Evolutionary conservation across 164 flowering plant genomes (phyloP), one percentile per base, ranked within the genome.

Genomic region (Platanus orientalis): DNA sequence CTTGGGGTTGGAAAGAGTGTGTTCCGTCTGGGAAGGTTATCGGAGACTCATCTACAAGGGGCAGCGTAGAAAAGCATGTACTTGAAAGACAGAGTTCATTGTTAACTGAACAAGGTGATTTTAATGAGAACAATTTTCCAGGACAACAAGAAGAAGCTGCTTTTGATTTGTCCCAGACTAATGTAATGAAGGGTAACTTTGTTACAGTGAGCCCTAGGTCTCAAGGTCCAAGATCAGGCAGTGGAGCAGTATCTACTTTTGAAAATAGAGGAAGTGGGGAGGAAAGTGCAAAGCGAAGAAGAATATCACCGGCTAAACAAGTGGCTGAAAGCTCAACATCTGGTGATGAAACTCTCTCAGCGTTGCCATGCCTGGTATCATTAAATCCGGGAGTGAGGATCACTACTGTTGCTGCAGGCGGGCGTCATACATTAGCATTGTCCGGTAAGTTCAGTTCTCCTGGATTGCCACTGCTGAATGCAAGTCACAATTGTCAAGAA

Each of bases 1-100:
- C 97, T 4, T 95, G 99, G 99, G 99, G 98, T 44, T 95, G 99
- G 99, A 92, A 88, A 71, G 99, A 95, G 69, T 95, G 97, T 75
- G 78, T 95, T 32, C 99, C 99, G 14, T 84, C 97, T 57, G 99
- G 97, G 24, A 92, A 83, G 76, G 79, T 90, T 2, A 61, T 85
- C 16, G 90, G 82, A 49, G 96, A 88, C 45, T 75, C 79, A 39
- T 57, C 89, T 17, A 6, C 51, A 0, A 79, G 75, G 3, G 75
- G 59, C 66, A 64, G 24, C 36, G 21, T 58, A 53, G 93, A 85
- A 52, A 86, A 77, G 69, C 92, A 86, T 71, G 60, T 28, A 28
- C 29, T 30, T 49, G 89, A 89, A 50, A 72, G 74, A 65, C 85
- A 83, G 26, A 75, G 64, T 71, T 75, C 78, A 2, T 58, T 73